Conservation (phyloP, 331 rosid species). For the Quercus phellos region DNA sequence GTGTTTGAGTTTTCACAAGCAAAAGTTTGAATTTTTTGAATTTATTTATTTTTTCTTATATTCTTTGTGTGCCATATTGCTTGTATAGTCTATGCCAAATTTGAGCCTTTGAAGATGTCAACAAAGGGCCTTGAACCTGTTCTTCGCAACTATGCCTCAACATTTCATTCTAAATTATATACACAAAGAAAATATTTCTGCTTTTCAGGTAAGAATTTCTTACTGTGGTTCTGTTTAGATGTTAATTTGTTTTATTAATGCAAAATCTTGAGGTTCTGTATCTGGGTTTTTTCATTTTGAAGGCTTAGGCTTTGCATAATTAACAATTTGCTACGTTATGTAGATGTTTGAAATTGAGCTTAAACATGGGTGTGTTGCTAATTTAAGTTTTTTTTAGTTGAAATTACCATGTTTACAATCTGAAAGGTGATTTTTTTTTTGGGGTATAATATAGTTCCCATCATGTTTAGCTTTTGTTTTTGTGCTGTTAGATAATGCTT, state of each 20-base stretch:
- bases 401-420: background rate
- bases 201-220: conserved; percentile 31
- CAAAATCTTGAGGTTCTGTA: background rate
- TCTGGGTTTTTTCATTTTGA: background rate
- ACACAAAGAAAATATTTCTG: conserved; percentile 14
- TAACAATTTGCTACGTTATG: background rate
- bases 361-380: background rate
- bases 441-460: background rate
- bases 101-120: conserved; percentile 16
- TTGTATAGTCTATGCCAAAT: conserved; percentile 32
- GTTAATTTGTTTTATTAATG: background rate
- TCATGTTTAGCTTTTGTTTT: background rate
- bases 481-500: background rate
- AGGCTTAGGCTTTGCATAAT: background rate
- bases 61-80: background rate
- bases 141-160: conserved; percentile 24
- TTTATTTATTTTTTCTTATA: background rate
- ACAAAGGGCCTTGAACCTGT: conserved; percentile 20
- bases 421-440: background rate
- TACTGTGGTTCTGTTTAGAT: background rate
- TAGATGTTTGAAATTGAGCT: background rate
- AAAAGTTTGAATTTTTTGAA: background rate
- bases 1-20: background rate
- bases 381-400: background rate
- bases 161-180: conserved; percentile 11